Evolutionary conservation across 192 early-diverging fungal species (phyloP).

Genomic region (Coemansia sp.): DNA sequence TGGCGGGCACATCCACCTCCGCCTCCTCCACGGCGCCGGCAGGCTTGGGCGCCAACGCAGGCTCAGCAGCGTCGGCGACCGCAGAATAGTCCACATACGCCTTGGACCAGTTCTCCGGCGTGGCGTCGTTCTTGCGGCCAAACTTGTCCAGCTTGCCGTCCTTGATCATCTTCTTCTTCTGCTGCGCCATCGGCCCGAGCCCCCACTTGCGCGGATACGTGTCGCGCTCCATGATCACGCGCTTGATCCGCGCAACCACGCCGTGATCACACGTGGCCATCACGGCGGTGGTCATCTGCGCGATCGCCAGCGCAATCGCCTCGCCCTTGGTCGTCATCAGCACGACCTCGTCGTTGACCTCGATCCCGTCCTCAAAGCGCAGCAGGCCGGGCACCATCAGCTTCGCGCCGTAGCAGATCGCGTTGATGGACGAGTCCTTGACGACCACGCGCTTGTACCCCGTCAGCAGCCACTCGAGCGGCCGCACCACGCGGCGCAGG

Average conservation of each 20-base stretch:
- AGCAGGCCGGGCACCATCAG: conserved; percentile 97
- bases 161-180: conserved; percentile 99
- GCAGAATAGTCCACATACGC: conserved; percentile 67
- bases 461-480: conserved; percentile 90
- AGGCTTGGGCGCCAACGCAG: neutral
- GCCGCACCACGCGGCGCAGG: conserved; percentile 88
- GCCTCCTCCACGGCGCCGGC: conserved; percentile 4
- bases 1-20: conserved; percentile 13
- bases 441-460: conserved; percentile 97
- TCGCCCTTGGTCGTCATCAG: conserved; percentile 99
- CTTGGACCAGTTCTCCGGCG: conserved; percentile 82
- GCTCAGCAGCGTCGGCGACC: neutral
- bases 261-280: conserved; percentile 97
- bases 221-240: conserved; percentile 99
- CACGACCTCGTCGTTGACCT: conserved; percentile 96
- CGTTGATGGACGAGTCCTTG: conserved; percentile 98
- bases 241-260: conserved; percentile 99
- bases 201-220: conserved; percentile 99
- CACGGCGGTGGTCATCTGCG: conserved; percentile 95
- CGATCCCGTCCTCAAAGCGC: conserved; percentile 93
- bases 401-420: conserved; percentile 99
- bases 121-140: conserved; percentile 84
- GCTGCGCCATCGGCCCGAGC: conserved; percentile 89
- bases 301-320: conserved; percentile 96
- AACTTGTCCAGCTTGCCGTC: conserved; percentile 98